These are phyloP conservation scores for Jaminaea rosea DNA, from an alignment of 1,284 basidiomycete species.

Conservation along the genomic window DNA sequence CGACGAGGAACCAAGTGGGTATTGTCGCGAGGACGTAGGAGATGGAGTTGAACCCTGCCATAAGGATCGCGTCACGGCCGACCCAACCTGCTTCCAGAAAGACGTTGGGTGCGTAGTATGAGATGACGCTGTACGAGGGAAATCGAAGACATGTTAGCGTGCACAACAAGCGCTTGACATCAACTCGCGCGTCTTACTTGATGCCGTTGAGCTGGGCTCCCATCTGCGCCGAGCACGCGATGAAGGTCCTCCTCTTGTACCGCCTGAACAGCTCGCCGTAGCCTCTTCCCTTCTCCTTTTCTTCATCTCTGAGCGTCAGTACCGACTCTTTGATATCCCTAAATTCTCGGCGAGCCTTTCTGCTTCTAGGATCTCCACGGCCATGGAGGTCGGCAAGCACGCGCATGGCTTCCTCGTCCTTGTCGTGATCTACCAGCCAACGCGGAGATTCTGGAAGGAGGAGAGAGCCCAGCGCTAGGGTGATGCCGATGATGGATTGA, in stretches of 20 bases:
- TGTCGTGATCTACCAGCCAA: slow-evolving; percentile 83
- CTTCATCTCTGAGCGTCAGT: not conserved
- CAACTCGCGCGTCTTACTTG: not conserved
- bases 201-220: slow-evolving; percentile 69
- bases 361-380: slow-evolving; percentile 62
- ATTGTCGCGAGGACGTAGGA: slow-evolving; percentile 59
- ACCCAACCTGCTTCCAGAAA: slow-evolving; percentile 78
- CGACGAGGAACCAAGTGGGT: slow-evolving; percentile 83
- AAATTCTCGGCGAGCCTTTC: slow-evolving; percentile 71
- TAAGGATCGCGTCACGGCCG: slow-evolving; percentile 88
- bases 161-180: not conserved
- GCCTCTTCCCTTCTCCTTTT: not conserved
- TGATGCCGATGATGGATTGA: slow-evolving; percentile 63
- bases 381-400: slow-evolving; percentile 88
- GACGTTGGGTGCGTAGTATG: slow-evolving; percentile 65
- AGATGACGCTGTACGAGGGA: slow-evolving; percentile 58
- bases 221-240: slow-evolving; percentile 95
- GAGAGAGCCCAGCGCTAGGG: slow-evolving; percentile 73
- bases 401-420: slow-evolving; percentile 72
- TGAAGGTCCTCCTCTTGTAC: slow-evolving; percentile 78
- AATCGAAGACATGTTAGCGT: not conserved
- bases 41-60: slow-evolving; percentile 66
- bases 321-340: slow-evolving; percentile 78
- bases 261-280: slow-evolving; percentile 63
- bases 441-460: slow-evolving; percentile 89